Conservation (phyloP, 495 filamentous ascomycete genomes). For the Pseudevernia furfuracea region DNA sequence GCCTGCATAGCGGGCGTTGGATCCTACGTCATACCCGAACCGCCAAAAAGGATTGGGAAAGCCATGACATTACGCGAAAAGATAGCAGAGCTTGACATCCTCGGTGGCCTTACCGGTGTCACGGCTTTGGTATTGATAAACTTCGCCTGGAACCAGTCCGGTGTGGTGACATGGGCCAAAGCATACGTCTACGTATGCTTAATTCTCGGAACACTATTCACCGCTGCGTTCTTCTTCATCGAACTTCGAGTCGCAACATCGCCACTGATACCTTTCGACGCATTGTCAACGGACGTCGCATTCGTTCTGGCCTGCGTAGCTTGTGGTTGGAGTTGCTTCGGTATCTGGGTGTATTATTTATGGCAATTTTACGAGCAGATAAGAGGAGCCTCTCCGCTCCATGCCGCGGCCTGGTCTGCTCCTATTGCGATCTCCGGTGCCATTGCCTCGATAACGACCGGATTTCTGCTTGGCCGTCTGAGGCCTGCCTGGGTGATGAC, state of each 20-base stretch:
- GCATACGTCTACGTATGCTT: constrained; percentile 42
- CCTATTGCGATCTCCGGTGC: constrained; percentile 36
- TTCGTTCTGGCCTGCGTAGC: constrained; percentile 42
- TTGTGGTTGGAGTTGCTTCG: constrained; percentile 42
- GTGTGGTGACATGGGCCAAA: constrained; percentile 38
- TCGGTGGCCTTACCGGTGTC: constrained; percentile 26
- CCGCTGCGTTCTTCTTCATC: constrained; percentile 36
- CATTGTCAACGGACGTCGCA: constrained; percentile 33
- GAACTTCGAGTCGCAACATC: constrained; percentile 33
- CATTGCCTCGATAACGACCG: constrained; percentile 38
- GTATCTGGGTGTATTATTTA: constrained; percentile 44
- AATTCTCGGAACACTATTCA: constrained; percentile 38
- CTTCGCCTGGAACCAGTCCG: constrained; percentile 46
- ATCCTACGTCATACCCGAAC: constrained; percentile 27
- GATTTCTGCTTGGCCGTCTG: constrained; percentile 35
- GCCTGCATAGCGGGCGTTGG: constrained; percentile 34
- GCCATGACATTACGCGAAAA: background rate
- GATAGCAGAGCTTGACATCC: constrained; percentile 21
- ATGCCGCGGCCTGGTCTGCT: constrained; percentile 32
- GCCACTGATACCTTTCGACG: constrained; percentile 41
- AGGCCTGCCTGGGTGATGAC: constrained; percentile 43
- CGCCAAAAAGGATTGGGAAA: background rate
- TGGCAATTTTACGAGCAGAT: constrained; percentile 36
- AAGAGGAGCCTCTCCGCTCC: constrained; percentile 32
- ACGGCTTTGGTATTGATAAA: constrained; percentile 40